Evolutionary conservation across 169 alveolate species (phyloP), one percentile per base, ranked within the genome.

Genomic region (Babesia gibsoni): DNA sequence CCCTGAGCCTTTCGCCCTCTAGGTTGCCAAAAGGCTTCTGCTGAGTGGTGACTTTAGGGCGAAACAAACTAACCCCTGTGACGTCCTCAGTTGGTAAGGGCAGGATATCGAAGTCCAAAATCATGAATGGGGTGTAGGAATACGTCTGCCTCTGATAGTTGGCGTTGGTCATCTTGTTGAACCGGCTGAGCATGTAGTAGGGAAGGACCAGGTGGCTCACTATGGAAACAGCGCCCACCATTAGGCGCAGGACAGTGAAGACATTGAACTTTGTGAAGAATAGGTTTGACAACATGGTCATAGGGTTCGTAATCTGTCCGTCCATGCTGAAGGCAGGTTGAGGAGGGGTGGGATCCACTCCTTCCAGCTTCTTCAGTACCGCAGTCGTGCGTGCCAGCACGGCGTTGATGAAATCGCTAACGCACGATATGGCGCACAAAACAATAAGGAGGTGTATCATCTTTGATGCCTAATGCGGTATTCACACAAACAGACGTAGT

Each of bases 71-170:
- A 18, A 61, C 72, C 22, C 25, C 72, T 25, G 72, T 58, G 42
- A 61, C 33, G 30, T 61, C 72, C 22, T 43, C 58, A 25, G 27
- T 23, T n/a, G 23, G n/a, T 16, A 22, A 10, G 3, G 72, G 72
- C 14, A 42, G 33, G 16, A 9, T 56, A 14, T 45, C 59, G 45
- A 61, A 61, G 32, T 61, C 72, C 35, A 75, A 52, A 30, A 75
- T 43, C 53, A 69, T 58, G 52, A 75, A 61, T 29, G 84, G 84
- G 16, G 49, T 30, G 70, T 54, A 75, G 16, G 84, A 75, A 35
- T 65, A 41, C 10, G 37, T 30, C 61, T 75, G 84, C 14, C 66
- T 23, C 39, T 75, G 63, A 43, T 36, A 75, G 37, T 43, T 52
- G 52, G 84, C 74, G 39, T 54, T 75, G 16, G 74, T 49, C 29